phyloP scores from a whole-genome alignment of 208 protist species.

The Vickermania ingenoplastis region DNA sequence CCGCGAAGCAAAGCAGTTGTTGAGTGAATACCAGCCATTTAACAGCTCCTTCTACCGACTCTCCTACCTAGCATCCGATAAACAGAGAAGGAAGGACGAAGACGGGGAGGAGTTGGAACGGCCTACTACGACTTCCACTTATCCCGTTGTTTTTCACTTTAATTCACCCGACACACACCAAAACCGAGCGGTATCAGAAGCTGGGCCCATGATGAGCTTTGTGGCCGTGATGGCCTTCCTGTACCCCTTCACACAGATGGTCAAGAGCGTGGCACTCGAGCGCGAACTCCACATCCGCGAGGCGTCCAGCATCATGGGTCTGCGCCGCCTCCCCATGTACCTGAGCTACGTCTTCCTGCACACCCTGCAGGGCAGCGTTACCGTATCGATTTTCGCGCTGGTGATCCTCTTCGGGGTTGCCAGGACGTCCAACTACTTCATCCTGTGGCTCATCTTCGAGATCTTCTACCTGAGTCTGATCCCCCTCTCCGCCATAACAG shows the following conservation, averaged over 20 bases:
- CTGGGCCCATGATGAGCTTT: conserved; percentile 5
- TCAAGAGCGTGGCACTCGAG: conserved; percentile 69
- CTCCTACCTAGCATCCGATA: too few relatives aligned
- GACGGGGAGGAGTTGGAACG: background rate
- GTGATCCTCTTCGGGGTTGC: background rate
- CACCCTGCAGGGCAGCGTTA: conserved; percentile 32
- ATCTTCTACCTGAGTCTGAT: conserved; percentile 43
- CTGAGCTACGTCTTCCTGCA: conserved; percentile 42
- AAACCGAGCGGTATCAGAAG: too few relatives aligned
- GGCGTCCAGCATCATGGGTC: conserved; percentile 79
- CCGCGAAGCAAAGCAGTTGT: too few relatives aligned
- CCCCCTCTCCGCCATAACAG: conserved; percentile 36
- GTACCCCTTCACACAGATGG: conserved; percentile 67
- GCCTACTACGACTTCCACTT: too few relatives aligned
- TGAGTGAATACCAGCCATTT: too few relatives aligned
- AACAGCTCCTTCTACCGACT: too few relatives aligned
- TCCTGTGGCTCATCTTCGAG: conserved; percentile 36
- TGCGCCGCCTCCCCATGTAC: conserved; percentile 53
- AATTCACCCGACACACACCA: too few relatives aligned
- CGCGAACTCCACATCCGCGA: conserved; percentile 79
- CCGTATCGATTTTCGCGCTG: conserved; percentile 26
- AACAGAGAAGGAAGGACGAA: too few relatives aligned
- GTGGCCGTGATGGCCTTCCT: conserved; percentile 66
- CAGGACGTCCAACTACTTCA: conserved; percentile 4
- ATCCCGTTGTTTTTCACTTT: too few relatives aligned